Percentiles rank a stretch among this genome's conserved stretches.
These are phyloP conservation scores for Acacia concinna DNA, from an alignment of 331 rosid species.

Conservation along the genomic window DNA sequence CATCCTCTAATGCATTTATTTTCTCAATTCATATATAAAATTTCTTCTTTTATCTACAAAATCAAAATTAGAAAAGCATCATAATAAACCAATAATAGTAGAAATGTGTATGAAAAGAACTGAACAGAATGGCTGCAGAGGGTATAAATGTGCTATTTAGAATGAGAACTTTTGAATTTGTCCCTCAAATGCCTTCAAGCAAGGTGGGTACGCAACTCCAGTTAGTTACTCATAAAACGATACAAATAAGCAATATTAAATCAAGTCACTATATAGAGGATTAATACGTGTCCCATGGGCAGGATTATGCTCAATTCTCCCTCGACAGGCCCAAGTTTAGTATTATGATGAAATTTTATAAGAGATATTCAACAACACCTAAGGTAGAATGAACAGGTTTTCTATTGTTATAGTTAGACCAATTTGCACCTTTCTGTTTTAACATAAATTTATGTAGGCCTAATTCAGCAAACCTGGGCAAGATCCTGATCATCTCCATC, in stretches of 20 bases:
- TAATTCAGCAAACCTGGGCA: constrained; percentile 70
- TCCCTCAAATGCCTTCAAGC: background rate
- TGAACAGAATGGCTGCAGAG: background rate
- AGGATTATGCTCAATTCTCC: background rate
- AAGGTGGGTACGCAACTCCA: background rate
- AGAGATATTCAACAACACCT: background rate
- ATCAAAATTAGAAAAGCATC: background rate
- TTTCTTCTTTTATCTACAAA: background rate
- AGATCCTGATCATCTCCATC: constrained; percentile 94
- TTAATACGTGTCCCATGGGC: background rate
- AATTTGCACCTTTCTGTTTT: background rate
- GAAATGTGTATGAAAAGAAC: background rate
- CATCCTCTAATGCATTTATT: background rate
- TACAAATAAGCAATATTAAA: background rate
- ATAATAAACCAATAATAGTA: background rate
- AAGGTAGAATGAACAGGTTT: background rate
- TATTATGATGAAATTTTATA: background rate
- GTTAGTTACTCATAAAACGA: background rate
- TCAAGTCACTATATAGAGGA: background rate
- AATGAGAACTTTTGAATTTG: background rate
- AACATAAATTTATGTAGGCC: background rate
- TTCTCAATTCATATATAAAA: background rate
- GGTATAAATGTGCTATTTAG: background rate
- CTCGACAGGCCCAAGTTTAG: background rate
- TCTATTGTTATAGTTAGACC: background rate